Conservation (phyloP, 1,284 basidiomycete species). For the Lentinus polychrous region DNA sequence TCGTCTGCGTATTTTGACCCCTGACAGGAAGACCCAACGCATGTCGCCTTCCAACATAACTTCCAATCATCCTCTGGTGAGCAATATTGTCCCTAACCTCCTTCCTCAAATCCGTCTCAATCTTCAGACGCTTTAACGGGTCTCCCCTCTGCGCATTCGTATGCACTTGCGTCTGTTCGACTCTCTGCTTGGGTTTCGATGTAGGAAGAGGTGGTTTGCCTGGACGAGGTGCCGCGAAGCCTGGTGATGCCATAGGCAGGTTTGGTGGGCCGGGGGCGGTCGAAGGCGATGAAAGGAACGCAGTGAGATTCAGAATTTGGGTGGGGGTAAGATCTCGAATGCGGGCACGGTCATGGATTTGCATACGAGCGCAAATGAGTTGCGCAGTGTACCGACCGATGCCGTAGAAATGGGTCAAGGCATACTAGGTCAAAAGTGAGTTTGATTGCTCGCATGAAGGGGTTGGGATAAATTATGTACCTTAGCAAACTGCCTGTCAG, state of each 20-base stretch:
- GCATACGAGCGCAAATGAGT: slow-evolving; percentile 81
- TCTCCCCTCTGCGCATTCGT: slow-evolving; percentile 29
- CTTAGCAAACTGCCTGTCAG: slow-evolving; percentile 61
- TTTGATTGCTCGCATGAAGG: slow-evolving; percentile 1
- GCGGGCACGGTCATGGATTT: slow-evolving; percentile 77
- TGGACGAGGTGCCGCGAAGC: slow-evolving; percentile 39
- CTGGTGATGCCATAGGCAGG: slow-evolving; percentile 52
- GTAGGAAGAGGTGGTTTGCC: slow-evolving; percentile 7
- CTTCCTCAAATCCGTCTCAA: slow-evolving; percentile 77
- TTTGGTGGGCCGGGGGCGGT: slow-evolving; percentile 56
- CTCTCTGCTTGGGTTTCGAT: slow-evolving; percentile 3
- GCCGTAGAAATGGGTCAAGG: slow-evolving; percentile 80
- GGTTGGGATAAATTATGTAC: slow-evolving; percentile 35
- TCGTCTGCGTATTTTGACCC: slow-evolving; percentile 84
- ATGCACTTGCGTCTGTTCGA: slow-evolving; percentile 8
- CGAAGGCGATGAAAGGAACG: slow-evolving; percentile 81
- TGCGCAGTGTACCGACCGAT: slow-evolving; percentile 69
- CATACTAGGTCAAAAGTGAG: slow-evolving; percentile 55
- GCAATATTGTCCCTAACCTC: slow-evolving; percentile 83
- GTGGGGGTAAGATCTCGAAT: slow-evolving; percentile 71
- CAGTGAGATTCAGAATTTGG: slow-evolving; percentile 80
- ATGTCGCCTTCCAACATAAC: slow-evolving; percentile 81
- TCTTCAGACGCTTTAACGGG: slow-evolving; percentile 63
- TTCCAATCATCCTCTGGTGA: slow-evolving; percentile 86
- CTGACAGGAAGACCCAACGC: slow-evolving; percentile 86